Evolutionary conservation across 495 filamentous ascomycete genomes (phyloP).

Genomic region (Cercophora newfieldiana): DNA sequence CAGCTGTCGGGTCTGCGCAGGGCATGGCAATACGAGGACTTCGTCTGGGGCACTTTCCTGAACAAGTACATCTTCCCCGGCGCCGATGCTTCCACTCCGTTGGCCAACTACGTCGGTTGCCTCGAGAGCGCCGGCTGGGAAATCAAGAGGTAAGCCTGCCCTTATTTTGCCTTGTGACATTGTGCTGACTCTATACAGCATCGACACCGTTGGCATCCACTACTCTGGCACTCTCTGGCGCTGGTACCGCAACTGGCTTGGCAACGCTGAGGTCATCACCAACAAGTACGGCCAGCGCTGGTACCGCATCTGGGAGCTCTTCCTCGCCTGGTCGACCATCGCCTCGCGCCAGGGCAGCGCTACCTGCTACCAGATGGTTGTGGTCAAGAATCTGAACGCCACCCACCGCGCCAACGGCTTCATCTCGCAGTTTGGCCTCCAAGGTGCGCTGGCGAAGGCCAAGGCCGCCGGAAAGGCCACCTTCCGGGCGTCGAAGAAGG

Average conservation of each 20-base stretch:
- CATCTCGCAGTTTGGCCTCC: slow-evolving; percentile 68
- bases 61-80: slow-evolving; percentile 92
- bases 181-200: slow-evolving; percentile 9
- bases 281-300: slow-evolving; percentile 94
- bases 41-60: slow-evolving; percentile 87
- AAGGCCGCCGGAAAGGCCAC: slow-evolving; percentile 41
- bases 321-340: slow-evolving; percentile 93
- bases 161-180: background rate
- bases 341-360: slow-evolving; percentile 88
- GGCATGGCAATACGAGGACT: slow-evolving; percentile 85
- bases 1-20: slow-evolving; percentile 82
- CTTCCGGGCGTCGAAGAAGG: background rate
- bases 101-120: slow-evolving; percentile 67
- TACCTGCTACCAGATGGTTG: slow-evolving; percentile 92
- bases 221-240: slow-evolving; percentile 97
- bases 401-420: slow-evolving; percentile 92
- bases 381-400: slow-evolving; percentile 98
- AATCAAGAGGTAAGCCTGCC: slow-evolving; percentile 51
- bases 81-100: slow-evolving; percentile 80
- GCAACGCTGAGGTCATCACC: slow-evolving; percentile 88
- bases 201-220: slow-evolving; percentile 93
- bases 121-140: slow-evolving; percentile 78
- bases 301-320: slow-evolving; percentile 99
- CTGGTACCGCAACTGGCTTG: slow-evolving; percentile 99
- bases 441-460: slow-evolving; percentile 60